Evolutionary conservation across 805 yeast genomes (phyloP), one percentile per base, ranked within the genome.

Genomic region (Wickerhamomyces hampshirensis): DNA sequence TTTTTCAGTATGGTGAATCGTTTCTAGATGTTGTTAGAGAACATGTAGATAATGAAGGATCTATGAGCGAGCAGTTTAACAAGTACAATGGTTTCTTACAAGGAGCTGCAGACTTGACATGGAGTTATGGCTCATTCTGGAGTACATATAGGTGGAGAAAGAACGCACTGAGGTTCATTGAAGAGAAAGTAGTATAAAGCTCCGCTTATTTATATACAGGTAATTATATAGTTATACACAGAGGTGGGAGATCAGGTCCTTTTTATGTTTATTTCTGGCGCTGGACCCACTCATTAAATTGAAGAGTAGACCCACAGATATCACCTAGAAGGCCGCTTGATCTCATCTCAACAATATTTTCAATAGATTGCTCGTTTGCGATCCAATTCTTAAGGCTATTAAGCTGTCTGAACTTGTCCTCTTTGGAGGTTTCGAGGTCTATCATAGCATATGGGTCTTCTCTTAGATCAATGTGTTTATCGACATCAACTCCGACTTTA

Each of bases 31-130:
- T 77, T 18, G 65, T 79, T 27, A 68, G 72, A 50, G 66, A 68
- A 28, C 86, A 80, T 58, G 76, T 75, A 30, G 84, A 75, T 48
- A 62, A 60, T 35, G 73, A 76, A 14, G 94, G 94, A 3, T 73
- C 71, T 35, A 79, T 91, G 77, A 80, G 89, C 51, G 98, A 91
- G 60, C 96, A 91, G 55, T 86, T 87, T 58, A 86, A 84, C 61
- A 77, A 73, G 51, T 71, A 78, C 50, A 76, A 71, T 28, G 98
- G 98, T 0, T 87, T 60, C 56, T 76, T 87, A 82, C 83, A 80
- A 58, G 98, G 98, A 6, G 98, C 98, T 0, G 61, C 64, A 37
- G 75, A 84, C 49, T 72, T 91, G 48, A 89, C 97, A 5, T 91
- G 98, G 98, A 82, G 94, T 42, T 86, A 86, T 56, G 76, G 87